A percentile compares a stretch with the other conserved stretches of the same genome.
Conservation (phyloP, 2,329 filamentous ascomycete species). For the Helminthosporium solani region DNA sequence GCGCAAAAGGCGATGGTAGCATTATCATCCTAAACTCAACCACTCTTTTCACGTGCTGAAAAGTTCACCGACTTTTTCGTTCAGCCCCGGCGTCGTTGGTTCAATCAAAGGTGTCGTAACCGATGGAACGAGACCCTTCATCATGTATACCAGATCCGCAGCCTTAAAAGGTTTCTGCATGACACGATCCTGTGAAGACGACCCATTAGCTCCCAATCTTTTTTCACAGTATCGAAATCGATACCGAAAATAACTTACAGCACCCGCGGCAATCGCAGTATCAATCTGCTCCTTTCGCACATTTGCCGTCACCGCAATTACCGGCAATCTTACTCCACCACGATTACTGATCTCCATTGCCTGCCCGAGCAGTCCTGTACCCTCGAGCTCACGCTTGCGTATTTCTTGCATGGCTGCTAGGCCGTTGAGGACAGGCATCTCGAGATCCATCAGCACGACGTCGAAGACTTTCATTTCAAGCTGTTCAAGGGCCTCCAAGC, state of each 20-base stretch:
- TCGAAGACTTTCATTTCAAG: constrained; percentile 34
- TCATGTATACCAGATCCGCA: constrained; percentile 36
- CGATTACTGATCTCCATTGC: constrained; percentile 24
- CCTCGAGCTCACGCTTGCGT: constrained; percentile 47
- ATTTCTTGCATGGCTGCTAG: constrained; percentile 49
- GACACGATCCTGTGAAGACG: constrained; percentile 39
- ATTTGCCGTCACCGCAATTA: constrained; percentile 44
- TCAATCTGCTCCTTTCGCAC: constrained; percentile 40
- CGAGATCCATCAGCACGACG: constrained; percentile 51
- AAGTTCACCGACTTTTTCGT: constrained; percentile 1
- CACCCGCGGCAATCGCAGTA: constrained; percentile 35
- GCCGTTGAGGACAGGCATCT: constrained; percentile 57
- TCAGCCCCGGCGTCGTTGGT: constrained; percentile 4
- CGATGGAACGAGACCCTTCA: constrained; percentile 34
- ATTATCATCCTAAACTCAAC: not conserved
- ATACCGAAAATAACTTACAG: constrained; percentile 18
- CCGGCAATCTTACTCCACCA: constrained; percentile 22
- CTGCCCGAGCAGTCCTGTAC: constrained; percentile 17
- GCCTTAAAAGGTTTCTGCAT: constrained; percentile 43
- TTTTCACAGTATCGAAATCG: constrained; percentile 1
- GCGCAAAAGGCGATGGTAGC: too few species aligned
- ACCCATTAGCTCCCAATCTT: too few species aligned
- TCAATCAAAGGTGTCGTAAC: constrained; percentile 13
- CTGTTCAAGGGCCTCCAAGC: constrained; percentile 38
- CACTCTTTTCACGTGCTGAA: not conserved